Evolutionary conservation across 108 stramenopile genomes (phyloP).

Genomic region (Skeletonema marinoi): DNA sequence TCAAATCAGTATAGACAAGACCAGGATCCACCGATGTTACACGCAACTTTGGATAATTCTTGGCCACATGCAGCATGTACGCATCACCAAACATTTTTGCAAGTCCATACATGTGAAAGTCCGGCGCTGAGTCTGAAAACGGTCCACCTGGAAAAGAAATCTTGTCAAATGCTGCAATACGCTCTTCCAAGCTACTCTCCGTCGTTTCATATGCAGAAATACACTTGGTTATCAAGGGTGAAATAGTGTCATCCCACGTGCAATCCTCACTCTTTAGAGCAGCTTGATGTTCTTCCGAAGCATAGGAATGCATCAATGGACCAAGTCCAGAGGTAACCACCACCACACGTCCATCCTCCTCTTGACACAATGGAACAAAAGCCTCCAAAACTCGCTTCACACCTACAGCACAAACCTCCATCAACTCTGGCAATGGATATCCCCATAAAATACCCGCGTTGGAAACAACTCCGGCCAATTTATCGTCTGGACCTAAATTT

Average conservation of each 20-base stretch:
- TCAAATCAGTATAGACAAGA: conserved; percentile 48
- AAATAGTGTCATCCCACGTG: conserved; percentile 11
- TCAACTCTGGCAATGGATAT: conserved; percentile 33
- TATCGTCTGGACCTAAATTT: background rate
- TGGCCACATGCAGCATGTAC: conserved; percentile 24
- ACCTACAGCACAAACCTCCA: conserved; percentile 35
- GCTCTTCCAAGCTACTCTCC: conserved; percentile 1
- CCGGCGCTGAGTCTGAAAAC: conserved; percentile 38
- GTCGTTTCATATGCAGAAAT: conserved; percentile 12
- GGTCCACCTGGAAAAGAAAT: conserved; percentile 44
- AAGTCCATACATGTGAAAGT: conserved; percentile 53
- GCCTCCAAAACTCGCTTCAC: conserved; percentile 33
- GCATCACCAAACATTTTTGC: conserved; percentile 53
- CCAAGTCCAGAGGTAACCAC: conserved; percentile 38
- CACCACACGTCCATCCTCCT: conserved; percentile 31
- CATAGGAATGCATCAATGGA: conserved; percentile 44
- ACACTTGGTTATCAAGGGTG: conserved; percentile 17
- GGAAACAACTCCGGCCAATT: conserved; percentile 28
- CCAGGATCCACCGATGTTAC: conserved; percentile 41
- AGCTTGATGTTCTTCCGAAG: conserved; percentile 4
- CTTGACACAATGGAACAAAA: conserved; percentile 22
- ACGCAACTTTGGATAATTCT: conserved; percentile 26
- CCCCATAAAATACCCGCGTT: conserved; percentile 50
- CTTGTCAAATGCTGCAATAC: conserved; percentile 26
- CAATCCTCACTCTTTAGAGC: conserved; percentile 11